Base-by-base conservation (phyloP, 371 early-diverging fungal genomes). In the Batrachochytrium dendrobatidis region DNA sequence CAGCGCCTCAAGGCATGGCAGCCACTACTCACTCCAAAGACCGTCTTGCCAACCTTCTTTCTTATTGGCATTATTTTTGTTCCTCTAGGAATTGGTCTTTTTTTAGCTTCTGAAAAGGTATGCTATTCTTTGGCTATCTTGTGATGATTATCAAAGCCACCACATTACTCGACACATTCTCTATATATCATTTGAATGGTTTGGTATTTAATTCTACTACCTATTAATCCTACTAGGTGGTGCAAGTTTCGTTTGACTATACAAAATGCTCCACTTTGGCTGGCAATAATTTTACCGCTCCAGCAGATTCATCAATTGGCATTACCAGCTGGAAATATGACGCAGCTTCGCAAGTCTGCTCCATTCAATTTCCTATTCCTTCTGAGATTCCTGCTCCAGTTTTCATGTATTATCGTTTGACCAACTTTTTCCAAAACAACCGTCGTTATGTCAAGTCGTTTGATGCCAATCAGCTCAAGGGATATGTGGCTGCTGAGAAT, bases 361-460 rank as follows among this genome's bases (percentile, higher is more conserved):
- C 84, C 12, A 70, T 98, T 57, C 76, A 81, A 52, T 90, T 95
- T 61, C 73, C 73, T 10, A 63, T 95, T 48, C 86, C 84, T 3
- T 65, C 63, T 33, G 71, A 77, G 28, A 73, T 96, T 77, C 70
- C 73, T 44, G 73, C 83, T 1, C 91, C 92, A 0, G 85, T 98
- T 34, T 94, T 86, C 67, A 69, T 98, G 63, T 97, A 96, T 74
- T 95, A 95, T 71, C 82, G 92, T 31, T 76, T 99, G 57, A 90
- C 95, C 48, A 90, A 94, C 70, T 99, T 99, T 72, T 98, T 93
- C 70, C 99, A 99, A 70, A 98, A 97, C 73, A 92, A 98, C 64
- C 84, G 98, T 33, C 84, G 86, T 55, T 99, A 98, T 66, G 90
- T 95, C 33, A 95, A 92, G 69, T 90, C 87, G 65, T 86, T 85